Evolutionary conservation across 371 early-diverging fungal genomes (phyloP).

Genomic region (Coemansia sp.): DNA sequence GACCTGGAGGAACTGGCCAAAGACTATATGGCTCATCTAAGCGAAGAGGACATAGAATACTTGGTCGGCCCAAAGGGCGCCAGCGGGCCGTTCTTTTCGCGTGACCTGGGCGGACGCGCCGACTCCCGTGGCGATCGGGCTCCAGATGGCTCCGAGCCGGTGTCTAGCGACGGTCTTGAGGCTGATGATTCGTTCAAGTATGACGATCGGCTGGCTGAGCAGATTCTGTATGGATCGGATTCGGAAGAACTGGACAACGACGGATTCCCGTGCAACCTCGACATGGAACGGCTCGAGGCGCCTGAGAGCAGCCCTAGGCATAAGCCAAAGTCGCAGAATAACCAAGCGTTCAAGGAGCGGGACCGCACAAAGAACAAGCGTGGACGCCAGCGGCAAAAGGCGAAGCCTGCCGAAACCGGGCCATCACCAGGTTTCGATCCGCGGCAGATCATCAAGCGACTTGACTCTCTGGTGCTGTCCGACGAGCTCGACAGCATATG

Average conservation of each 20-base stretch:
- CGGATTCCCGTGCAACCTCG: slow-evolving; percentile 28
- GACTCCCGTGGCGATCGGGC: background rate
- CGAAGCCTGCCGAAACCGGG: background rate
- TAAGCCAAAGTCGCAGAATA: slow-evolving; percentile 3
- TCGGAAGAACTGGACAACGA: slow-evolving; percentile 24
- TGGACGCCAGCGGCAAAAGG: slow-evolving; percentile 3
- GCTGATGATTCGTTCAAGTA: slow-evolving; percentile 27
- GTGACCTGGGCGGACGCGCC: slow-evolving; percentile 25
- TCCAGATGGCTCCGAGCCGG: background rate
- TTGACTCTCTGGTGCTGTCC: slow-evolving; percentile 25
- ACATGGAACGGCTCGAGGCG: slow-evolving; percentile 20
- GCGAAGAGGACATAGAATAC: slow-evolving; percentile 14
- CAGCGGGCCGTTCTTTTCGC: slow-evolving; percentile 1
- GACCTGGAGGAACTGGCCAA: slow-evolving; percentile 16
- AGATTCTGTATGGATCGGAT: slow-evolving; percentile 14
- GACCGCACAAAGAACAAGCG: slow-evolving; percentile 24
- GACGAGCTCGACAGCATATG: slow-evolving; percentile 43
- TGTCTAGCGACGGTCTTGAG: slow-evolving; percentile 3
- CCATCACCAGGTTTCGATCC: slow-evolving; percentile 37
- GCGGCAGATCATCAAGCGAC: slow-evolving; percentile 19
- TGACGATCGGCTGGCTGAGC: slow-evolving; percentile 20
- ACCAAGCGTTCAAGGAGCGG: slow-evolving; percentile 2
- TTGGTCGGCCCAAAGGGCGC: slow-evolving; percentile 1
- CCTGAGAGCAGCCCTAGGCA: background rate
- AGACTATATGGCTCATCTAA: slow-evolving; percentile 35